phyloP scores from a whole-genome alignment of 306 rosid genomes.

The Vigna unguiculata region DNA sequence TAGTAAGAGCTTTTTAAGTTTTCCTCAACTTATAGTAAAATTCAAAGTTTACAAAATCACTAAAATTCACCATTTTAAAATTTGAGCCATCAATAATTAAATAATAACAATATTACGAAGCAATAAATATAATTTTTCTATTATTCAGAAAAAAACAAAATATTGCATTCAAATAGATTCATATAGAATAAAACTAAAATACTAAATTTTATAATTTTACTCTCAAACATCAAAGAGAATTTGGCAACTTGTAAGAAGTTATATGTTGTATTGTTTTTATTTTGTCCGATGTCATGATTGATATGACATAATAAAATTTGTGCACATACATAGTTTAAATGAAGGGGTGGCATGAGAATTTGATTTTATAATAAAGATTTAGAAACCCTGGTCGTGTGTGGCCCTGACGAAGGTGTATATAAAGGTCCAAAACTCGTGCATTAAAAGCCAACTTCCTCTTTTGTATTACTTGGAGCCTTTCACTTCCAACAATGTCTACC shows the following conservation, averaged over 20 bases:
- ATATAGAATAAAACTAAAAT: background rate
- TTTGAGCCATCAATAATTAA: too few species aligned
- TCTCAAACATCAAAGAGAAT: background rate
- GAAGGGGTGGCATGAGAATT: background rate
- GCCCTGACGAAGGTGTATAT: slow-evolving; percentile 3
- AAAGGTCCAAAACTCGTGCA: slow-evolving; percentile 15
- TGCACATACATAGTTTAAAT: background rate
- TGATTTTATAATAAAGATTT: background rate
- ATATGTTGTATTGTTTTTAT: background rate
- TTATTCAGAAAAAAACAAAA: too few species aligned
- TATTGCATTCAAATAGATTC: background rate
- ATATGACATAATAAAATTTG: background rate
- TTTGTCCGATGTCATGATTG: slow-evolving; percentile 37
- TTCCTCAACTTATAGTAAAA: background rate
- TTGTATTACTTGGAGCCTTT: background rate
- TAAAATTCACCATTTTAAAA: background rate
- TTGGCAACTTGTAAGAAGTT: background rate
- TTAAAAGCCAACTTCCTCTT: slow-evolving; percentile 17
- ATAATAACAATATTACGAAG: too few species aligned
- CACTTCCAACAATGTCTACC: slow-evolving; percentile 20
- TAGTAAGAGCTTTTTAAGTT: background rate
- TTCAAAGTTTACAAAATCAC: background rate
- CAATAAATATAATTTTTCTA: too few species aligned
- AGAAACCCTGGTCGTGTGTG: background rate
- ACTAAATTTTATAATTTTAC: background rate